Conservation (phyloP, 768 basidiomycete genomes). For the Daedaleopsis nitida region DNA sequence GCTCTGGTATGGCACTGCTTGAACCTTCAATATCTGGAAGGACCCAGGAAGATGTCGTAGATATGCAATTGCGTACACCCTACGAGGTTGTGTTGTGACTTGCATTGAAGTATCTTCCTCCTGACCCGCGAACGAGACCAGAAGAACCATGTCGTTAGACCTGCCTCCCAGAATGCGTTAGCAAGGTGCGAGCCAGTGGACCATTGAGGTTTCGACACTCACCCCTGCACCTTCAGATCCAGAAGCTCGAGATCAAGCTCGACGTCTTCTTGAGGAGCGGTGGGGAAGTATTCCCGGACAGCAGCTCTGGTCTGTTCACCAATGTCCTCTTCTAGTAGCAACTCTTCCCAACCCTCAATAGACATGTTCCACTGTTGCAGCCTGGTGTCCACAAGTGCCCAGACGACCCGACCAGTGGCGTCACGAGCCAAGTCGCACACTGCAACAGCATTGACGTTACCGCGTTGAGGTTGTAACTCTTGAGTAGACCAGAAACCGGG, state of each 20-base stretch:
- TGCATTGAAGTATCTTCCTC: conserved; percentile 45
- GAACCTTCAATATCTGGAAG: conserved; percentile 51
- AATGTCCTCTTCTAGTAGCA: conserved; percentile 59
- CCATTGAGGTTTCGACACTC: conserved; percentile 17
- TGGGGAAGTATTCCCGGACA: conserved; percentile 44
- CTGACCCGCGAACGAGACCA: conserved; percentile 69
- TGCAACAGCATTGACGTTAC: conserved; percentile 67
- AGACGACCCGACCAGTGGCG: conserved; percentile 55
- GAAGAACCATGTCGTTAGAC: conserved; percentile 54
- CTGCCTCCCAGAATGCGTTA: conserved; percentile 34
- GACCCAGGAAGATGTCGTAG: conserved; percentile 44
- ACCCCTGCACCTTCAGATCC: conserved; percentile 68
- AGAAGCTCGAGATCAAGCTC: conserved; percentile 73
- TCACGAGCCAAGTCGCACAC: conserved; percentile 42
- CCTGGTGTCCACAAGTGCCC: conserved; percentile 67
- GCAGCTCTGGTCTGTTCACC: conserved; percentile 47
- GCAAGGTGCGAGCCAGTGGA: neutral
- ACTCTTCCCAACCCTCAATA: conserved; percentile 70
- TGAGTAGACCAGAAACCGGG: conserved; percentile 47
- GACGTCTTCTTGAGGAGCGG: conserved; percentile 41
- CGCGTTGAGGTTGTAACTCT: conserved; percentile 46
- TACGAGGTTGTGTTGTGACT: conserved; percentile 46
- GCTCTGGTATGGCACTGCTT: conserved; percentile 73
- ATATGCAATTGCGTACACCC: conserved; percentile 65
- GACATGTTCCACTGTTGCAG: conserved; percentile 74